Percentiles rank a stretch among this genome's conserved stretches.
Conservation (phyloP, 306 rosid genomes). For the Mimosa bimucronata region DNA sequence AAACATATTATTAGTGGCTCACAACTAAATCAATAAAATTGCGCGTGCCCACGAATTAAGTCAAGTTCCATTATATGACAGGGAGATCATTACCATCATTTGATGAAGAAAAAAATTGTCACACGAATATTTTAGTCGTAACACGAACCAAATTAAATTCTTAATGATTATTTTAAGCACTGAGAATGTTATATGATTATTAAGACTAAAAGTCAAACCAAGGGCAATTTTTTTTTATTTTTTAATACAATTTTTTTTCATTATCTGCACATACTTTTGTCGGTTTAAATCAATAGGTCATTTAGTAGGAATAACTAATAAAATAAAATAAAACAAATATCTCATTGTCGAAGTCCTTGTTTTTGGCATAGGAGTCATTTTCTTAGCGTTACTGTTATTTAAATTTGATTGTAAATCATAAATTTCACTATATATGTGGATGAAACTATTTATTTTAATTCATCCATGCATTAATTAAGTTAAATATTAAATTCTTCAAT, state of each 20-base stretch:
- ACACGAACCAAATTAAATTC: not conserved
- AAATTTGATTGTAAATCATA: not conserved
- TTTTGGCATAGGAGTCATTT: not conserved
- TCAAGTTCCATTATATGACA: slow-evolving; percentile 4
- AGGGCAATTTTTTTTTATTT: too few relatives aligned
- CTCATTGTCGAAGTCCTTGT: not conserved
- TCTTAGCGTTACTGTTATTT: not conserved
- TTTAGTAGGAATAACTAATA: not conserved
- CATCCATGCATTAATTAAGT: not conserved
- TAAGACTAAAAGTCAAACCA: not conserved
- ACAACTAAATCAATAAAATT: not conserved
- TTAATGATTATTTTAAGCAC: not conserved
- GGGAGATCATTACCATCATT: not conserved
- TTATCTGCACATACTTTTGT: not conserved
- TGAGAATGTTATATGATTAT: not conserved
- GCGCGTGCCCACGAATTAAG: not conserved
- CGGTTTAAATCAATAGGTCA: not conserved
- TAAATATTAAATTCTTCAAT: not conserved
- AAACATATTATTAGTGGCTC: not conserved
- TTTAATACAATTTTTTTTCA: not conserved
- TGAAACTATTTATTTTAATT: not conserved
- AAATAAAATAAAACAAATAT: not conserved
- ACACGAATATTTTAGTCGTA: not conserved
- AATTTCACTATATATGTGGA: not conserved
- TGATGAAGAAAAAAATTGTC: not conserved